phyloP scores from a whole-genome alignment of 352 stramenopile species.

The Phytophthora europaea region DNA sequence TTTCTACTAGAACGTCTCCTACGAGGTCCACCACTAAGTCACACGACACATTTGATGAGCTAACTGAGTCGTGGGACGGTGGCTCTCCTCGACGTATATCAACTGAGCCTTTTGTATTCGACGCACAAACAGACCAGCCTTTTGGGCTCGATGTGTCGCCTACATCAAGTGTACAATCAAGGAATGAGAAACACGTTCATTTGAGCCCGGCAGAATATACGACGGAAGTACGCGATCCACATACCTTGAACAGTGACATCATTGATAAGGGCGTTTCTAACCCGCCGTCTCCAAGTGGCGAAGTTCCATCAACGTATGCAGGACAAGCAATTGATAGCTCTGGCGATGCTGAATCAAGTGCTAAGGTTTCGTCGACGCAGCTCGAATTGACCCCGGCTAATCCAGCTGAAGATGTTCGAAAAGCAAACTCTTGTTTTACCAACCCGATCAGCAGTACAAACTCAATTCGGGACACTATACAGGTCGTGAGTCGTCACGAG shows the following conservation, averaged over 20 bases:
- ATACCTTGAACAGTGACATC: neutral
- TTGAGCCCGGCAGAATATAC: neutral
- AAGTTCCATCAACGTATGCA: neutral
- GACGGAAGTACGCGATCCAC: neutral
- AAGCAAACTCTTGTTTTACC: neutral
- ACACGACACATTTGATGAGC: conserved; percentile 41
- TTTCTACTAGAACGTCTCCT: conserved; percentile 19
- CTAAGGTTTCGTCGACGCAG: neutral
- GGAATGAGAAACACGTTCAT: neutral
- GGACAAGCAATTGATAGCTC: neutral
- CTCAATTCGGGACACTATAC: neutral
- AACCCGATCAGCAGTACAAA: neutral
- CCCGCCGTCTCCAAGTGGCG: neutral
- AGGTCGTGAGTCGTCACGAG: neutral
- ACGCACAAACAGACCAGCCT: conserved; percentile 33
- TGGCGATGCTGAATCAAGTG: neutral
- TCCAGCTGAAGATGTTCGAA: neutral
- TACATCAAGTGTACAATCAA: neutral
- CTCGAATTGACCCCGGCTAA: neutral
- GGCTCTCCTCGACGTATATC: conserved; percentile 14
- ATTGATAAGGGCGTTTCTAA: neutral
- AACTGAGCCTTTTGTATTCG: conserved; percentile 29
- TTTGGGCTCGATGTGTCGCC: conserved; percentile 18
- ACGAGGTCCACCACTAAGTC: conserved; percentile 21
- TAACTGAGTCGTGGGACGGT: conserved; percentile 45